Percentiles rank a stretch among this genome's conserved stretches.
Conservation (phyloP, 2,329 filamentous ascomycete species). For the Ophiostoma tasmaniense region DNA sequence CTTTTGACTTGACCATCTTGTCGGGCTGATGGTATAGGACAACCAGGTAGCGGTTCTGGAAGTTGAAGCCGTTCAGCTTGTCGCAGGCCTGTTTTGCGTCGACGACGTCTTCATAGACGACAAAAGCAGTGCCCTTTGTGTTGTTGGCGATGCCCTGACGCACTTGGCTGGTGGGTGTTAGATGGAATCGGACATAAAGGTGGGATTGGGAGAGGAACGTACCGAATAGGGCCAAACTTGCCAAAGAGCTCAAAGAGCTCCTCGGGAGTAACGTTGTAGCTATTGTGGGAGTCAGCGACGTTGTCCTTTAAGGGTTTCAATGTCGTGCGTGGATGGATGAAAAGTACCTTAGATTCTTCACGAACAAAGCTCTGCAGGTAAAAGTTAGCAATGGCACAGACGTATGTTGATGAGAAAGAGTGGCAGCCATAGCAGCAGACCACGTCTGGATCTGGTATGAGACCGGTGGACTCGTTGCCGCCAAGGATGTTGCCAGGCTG, state of each 20-base stretch:
- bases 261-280: conserved; percentile 98
- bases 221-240: conserved; percentile 94
- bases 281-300: conserved; percentile 29
- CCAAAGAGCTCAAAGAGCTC: conserved; percentile 98
- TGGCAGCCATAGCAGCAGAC: not conserved
- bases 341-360: conserved; percentile 93
- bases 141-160: conserved; percentile 95
- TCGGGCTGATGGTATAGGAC: conserved; percentile 58
- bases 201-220: conserved; percentile 31
- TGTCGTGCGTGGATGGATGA: not conserved
- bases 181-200: not conserved
- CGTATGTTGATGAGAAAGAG: not conserved
- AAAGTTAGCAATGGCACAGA: conserved; percentile 23
- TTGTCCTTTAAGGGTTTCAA: not conserved
- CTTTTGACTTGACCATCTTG: conserved; percentile 72
- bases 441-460: not conserved
- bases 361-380: conserved; percentile 81
- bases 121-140: conserved; percentile 97
- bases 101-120: conserved; percentile 98
- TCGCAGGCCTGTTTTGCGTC: conserved; percentile 98
- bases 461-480: not conserved
- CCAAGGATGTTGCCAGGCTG: not conserved
- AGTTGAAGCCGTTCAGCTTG: conserved; percentile 99
- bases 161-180: conserved; percentile 63
- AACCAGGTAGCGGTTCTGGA: conserved; percentile 98